Conservation (phyloP, 257 asterid species). For the Solanum lycopersicoides region DNA sequence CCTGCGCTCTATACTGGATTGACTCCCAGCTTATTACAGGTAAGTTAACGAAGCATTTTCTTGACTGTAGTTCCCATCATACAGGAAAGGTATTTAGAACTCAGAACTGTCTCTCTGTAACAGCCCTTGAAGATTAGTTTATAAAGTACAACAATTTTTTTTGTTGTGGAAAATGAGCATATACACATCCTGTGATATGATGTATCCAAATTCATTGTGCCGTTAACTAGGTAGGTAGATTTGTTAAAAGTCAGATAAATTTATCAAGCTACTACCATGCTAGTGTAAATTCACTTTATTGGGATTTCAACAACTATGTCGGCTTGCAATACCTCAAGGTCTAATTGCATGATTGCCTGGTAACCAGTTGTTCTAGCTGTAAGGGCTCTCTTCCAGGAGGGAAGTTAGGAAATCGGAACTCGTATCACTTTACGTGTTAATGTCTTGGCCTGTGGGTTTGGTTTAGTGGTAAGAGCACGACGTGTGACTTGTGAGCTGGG, state of each 20-base stretch:
- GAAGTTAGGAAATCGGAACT: background rate
- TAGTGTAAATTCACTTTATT: background rate
- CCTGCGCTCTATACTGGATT: constrained; percentile 88
- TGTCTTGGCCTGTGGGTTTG: background rate
- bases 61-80: background rate
- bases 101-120: background rate
- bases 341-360: background rate
- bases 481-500: background rate
- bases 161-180: background rate
- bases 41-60: constrained; percentile 2
- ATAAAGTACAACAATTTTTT: background rate
- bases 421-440: background rate
- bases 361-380: background rate
- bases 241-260: background rate
- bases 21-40: constrained; percentile 93
- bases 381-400: background rate
- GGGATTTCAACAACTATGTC: background rate
- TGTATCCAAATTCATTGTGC: background rate
- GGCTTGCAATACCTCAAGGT: background rate
- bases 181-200: background rate
- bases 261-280: background rate
- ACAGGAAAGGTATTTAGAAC: background rate
- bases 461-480: background rate
- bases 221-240: background rate
- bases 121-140: background rate